Evolutionary conservation across 108 stramenopile genomes (phyloP).

Genomic region (Discostella pseudostelligera): DNA sequence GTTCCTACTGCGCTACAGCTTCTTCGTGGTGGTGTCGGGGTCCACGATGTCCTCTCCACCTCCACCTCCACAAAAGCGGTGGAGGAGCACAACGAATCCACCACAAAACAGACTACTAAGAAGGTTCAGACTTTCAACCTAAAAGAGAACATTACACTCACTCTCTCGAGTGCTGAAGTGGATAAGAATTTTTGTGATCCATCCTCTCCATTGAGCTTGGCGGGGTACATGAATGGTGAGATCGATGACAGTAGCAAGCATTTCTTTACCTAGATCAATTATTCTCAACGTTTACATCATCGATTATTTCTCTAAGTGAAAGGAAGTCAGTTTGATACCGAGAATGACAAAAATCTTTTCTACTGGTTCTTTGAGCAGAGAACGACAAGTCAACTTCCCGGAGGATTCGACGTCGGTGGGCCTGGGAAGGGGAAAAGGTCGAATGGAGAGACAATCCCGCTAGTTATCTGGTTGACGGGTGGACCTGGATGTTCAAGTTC

Average conservation of each 20-base stretch:
- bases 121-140: conserved; percentile 17
- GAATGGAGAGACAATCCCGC: conserved; percentile 50
- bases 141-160: conserved; percentile 19
- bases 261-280: too few relatives aligned
- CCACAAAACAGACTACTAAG: not conserved
- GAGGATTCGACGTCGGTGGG: conserved; percentile 7
- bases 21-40: too few relatives aligned
- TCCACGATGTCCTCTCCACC: too few relatives aligned
- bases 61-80: too few relatives aligned
- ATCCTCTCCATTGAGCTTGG: conserved; percentile 31
- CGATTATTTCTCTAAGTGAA: conserved; percentile 20
- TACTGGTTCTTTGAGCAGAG: conserved; percentile 96
- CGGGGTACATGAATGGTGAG: conserved; percentile 50
- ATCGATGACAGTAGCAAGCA: not conserved
- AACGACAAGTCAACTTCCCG: conserved; percentile 29
- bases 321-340: conserved; percentile 47
- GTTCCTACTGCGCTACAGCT: too few relatives aligned
- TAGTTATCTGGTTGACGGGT: conserved; percentile 94
- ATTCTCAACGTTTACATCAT: not conserved
- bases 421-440: conserved; percentile 10
- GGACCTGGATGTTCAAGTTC: conserved; percentile 89
- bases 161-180: conserved; percentile 27
- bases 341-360: conserved; percentile 87
- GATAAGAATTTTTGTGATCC: conserved; percentile 47
- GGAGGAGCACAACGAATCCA: too few relatives aligned